Evolutionary conservation across 108 stramenopile genomes (phyloP), one percentile per base, ranked within the genome.

Genomic region (Asterionellopsis glacialis): DNA sequence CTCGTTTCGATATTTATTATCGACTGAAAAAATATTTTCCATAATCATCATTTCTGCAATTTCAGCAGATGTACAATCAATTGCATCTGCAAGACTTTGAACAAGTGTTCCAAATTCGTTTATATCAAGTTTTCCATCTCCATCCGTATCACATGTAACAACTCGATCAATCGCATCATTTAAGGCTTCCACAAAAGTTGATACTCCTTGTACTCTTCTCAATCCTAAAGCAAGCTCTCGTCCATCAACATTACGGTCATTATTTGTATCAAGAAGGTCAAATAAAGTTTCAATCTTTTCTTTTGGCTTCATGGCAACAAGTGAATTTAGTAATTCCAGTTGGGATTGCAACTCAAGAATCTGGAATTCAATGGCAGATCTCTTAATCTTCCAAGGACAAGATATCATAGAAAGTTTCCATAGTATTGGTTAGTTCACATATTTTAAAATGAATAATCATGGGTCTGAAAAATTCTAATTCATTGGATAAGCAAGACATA

Each of bases 271-370:
- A 13, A 71, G 44, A 16, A 69, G 41, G 10, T 48, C 45, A 55
- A 69, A 69, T 13, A 69, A 40, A 11, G 33, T 38, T 12, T 69
- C 43, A 15, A 69, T 18, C 40, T 69, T 69, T 39, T 69, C 61
- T 5, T 54, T 41, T 51, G 63, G 61, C 14, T 38, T 45, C 68
- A 69, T 69, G 26, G 38, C 19, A 26, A 26, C 45, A 15, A 65
- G 64, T n/a, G 19, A 22, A 13, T 65, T 54, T 18, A 65, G 16
- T 18, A 65, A 43, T 7, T 40, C 40, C n/a, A 65, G 40, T 21
- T 41, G 55, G 1, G 55, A 15, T 18, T 15, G 22, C 11, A 65
- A 19, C 9, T 15, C 55, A 15, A 57, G 9, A 10, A 65, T 43
- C 41, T 65, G 55, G 24, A 65, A 47, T 57, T 73, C 57, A 41